Evolutionary conservation across 1,284 basidiomycete species (phyloP), one percentile per base, ranked within the genome.

Genomic region (Ceratobasidium sp.): DNA sequence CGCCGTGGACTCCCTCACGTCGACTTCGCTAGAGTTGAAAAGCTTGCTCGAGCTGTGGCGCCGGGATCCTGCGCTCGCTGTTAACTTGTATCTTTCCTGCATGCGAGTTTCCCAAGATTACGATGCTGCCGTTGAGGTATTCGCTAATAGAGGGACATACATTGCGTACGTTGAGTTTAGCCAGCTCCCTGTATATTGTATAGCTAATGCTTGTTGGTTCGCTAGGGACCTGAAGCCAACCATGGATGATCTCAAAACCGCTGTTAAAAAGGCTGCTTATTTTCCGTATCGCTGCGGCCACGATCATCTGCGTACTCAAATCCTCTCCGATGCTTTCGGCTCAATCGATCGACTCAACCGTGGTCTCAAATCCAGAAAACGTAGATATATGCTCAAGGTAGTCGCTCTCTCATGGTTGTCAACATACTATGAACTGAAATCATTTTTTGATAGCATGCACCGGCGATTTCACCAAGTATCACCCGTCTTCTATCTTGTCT

Each of bases 401-500:
- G 10, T 6, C 13, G n/a, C n/a, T n/a, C n/a, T n/a, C n/a, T n/a
- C n/a, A n/a, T n/a, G n/a, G n/a, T n/a, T n/a, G n/a, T n/a, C n/a
- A n/a, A n/a, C n/a, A n/a, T n/a, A n/a, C n/a, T n/a, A n/a, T n/a
- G n/a, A n/a, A n/a, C n/a, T n/a, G n/a, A n/a, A n/a, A n/a, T n/a
- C 39, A 42, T 13, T 13, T 13, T 6, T 6, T 42, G n/a, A 2
- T 49, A 65, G 63, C 63, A 65, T 31, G 39, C 63, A 11, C 77
- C 54, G 53, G 45, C 60, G 5, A 93, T 96, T 79, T 96, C 98
- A 84, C 94, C 95, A 53, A 92, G 94, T 42, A 96, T 99, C 37
- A 99, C 97, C 13, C 90, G 95, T 67, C 88, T 99, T 26, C 89
- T 99, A 11, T 95, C 99, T 1, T 93, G 96, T 28, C 99, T 98